Conservation (phyloP, 2,329 filamentous ascomycete species). For the Calonectria montana region DNA sequence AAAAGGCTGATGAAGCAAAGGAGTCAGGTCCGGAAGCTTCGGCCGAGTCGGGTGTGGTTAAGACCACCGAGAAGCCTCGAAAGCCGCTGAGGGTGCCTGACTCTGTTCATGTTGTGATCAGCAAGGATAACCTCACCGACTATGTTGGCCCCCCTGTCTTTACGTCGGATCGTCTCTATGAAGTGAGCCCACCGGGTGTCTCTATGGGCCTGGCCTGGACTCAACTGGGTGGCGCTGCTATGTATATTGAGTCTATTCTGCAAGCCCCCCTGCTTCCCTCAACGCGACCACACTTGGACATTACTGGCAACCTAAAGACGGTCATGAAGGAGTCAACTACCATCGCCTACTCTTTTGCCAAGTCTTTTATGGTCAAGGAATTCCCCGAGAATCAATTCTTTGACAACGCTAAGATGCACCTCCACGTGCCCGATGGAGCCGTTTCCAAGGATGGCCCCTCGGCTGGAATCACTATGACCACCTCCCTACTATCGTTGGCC, state of each 20-base stretch:
- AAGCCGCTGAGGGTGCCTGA: conserved; percentile 86
- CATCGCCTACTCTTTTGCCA: conserved; percentile 96
- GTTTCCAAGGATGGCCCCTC: conserved; percentile 94
- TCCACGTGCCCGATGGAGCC: conserved; percentile 96
- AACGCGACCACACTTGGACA: conserved; percentile 84
- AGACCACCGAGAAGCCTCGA: conserved; percentile 74
- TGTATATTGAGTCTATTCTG: conserved; percentile 97
- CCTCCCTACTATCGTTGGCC: conserved; percentile 86
- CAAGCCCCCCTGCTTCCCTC: conserved; percentile 81
- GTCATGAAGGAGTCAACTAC: conserved; percentile 98
- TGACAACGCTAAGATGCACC: conserved; percentile 92
- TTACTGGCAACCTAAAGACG: conserved; percentile 92
- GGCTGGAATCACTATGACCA: conserved; percentile 99
- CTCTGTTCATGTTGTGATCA: conserved; percentile 85
- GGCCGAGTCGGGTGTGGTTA: conserved; percentile 49
- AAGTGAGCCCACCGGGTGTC: conserved; percentile 91
- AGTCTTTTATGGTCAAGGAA: conserved; percentile 84
- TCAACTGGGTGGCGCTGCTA: conserved; percentile 92
- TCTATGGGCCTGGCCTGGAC: conserved; percentile 99
- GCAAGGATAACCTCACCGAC: conserved; percentile 91
- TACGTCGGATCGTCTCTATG: conserved; percentile 94
- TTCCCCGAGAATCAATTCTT: conserved; percentile 96
- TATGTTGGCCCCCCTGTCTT: conserved; percentile 97
- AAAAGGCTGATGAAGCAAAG: conserved; percentile 68
- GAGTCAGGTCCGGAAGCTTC: conserved; percentile 41